These are phyloP conservation scores for Martiniozyma asiatica DNA, from an alignment of 1,139 yeast genomes.

Conservation along the genomic window DNA sequence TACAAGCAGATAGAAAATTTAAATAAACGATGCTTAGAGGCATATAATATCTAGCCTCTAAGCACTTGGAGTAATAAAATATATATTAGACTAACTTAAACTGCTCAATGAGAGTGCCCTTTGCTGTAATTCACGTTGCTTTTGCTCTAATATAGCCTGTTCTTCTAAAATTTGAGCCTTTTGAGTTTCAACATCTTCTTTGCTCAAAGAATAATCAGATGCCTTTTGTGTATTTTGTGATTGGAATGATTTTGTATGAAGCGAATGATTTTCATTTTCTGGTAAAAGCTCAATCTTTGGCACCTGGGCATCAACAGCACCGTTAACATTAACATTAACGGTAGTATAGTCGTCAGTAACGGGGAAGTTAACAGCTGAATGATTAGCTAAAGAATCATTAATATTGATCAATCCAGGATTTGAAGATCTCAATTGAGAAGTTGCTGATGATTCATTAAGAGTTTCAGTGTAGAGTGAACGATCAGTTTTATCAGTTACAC, in stretches of 20 bases:
- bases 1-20: no score
- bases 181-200: conserved; percentile 3
- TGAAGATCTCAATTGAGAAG: conserved; percentile 1
- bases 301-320: background rate
- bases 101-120: conserved; percentile 11
- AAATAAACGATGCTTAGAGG: no score
- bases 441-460: conserved; percentile 4
- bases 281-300: no score
- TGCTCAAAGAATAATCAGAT: no score
- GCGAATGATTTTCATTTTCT: no score
- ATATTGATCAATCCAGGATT: conserved; percentile 3
- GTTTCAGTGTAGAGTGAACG: conserved; percentile 2
- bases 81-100: no score
- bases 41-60: no score
- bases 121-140: conserved; percentile 11
- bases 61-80: no score
- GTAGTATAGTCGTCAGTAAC: conserved; percentile 1
- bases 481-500: conserved; percentile 2
- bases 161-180: conserved; percentile 10
- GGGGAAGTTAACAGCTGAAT: conserved; percentile 1
- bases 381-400: conserved; percentile 3
- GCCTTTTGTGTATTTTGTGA: no score
- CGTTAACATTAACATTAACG: background rate
- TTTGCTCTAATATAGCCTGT: conserved; percentile 12
- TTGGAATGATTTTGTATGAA: no score